A percentile compares a stretch with the other conserved stretches of the same genome.
Conservation (phyloP, 495 filamentous ascomycete genomes). For the Penicillium diatomitis region DNA sequence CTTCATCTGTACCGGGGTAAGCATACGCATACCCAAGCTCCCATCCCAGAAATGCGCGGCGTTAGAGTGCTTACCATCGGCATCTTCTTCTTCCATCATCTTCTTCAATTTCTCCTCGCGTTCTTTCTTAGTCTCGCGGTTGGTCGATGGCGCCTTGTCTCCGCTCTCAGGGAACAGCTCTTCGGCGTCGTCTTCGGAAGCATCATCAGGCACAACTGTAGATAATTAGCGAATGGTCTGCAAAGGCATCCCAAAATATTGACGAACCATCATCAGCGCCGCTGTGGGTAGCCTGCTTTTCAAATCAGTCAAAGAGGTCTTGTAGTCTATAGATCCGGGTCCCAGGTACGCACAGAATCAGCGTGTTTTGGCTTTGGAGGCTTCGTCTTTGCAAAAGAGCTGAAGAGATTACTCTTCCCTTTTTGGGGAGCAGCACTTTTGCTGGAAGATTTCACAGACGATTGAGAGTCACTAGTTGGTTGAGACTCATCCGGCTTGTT, state of each 20-base stretch:
- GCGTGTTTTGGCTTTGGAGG: constrained; percentile 51
- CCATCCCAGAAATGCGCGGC: background rate
- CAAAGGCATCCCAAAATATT: background rate
- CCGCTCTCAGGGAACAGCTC: constrained; percentile 43
- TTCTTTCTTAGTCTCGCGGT: constrained; percentile 54
- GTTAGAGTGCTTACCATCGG: constrained; percentile 9
- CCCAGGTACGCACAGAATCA: constrained; percentile 27
- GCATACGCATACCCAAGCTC: background rate
- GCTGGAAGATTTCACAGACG: constrained; percentile 24
- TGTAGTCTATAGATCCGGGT: background rate
- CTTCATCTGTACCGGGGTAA: constrained; percentile 27
- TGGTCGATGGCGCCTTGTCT: constrained; percentile 23
- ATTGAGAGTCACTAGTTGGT: constrained; percentile 15
- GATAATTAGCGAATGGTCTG: constrained; percentile 9
- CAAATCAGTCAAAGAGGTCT: background rate
- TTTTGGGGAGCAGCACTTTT: constrained; percentile 45
- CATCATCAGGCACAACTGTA: constrained; percentile 38
- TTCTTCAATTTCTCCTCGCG: constrained; percentile 62
- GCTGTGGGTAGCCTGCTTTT: constrained; percentile 17
- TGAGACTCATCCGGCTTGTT: constrained; percentile 23
- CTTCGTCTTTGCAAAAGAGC: constrained; percentile 75
- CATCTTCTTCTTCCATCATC: constrained; percentile 84
- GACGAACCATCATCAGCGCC: constrained; percentile 46
- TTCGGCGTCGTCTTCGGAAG: constrained; percentile 69
- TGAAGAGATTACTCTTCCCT: constrained; percentile 61